A percentile compares a stretch with the other conserved stretches of the same genome.
phyloP scores from a whole-genome alignment of 2,329 filamentous ascomycete genomes.

The Fusarium compactum region DNA sequence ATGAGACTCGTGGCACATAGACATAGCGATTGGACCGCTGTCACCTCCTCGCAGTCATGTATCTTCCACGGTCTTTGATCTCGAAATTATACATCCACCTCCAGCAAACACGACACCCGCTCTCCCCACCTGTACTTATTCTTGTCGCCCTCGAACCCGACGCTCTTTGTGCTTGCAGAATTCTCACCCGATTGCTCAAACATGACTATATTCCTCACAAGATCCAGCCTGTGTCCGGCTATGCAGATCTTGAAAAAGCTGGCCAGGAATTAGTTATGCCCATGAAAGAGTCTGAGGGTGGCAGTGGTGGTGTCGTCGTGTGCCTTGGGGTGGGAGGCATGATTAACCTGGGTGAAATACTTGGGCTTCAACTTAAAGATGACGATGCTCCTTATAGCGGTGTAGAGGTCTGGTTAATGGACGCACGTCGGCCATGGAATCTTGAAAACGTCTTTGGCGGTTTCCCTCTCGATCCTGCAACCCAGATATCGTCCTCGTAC shows the following conservation, averaged over 20 bases:
- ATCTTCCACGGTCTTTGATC: constrained; percentile 90
- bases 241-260: constrained; percentile 85
- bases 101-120: constrained; percentile 85
- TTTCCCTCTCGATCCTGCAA: constrained; percentile 66
- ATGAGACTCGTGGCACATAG: constrained; percentile 42
- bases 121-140: constrained; percentile 89
- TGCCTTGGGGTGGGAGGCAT: constrained; percentile 94
- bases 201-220: constrained; percentile 98
- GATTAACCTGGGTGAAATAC: constrained; percentile 83
- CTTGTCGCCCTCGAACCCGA: constrained; percentile 95
- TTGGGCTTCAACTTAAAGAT: constrained; percentile 76
- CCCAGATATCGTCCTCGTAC: constrained; percentile 60
- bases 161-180: constrained; percentile 93
- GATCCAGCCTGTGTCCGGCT: constrained; percentile 93
- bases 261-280: constrained; percentile 83
- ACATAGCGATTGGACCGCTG: constrained; percentile 34
- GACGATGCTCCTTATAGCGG: constrained; percentile 78
- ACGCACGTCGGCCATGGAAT: constrained; percentile 94
- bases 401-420: constrained; percentile 96
- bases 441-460: constrained; percentile 92
- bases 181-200: constrained; percentile 92
- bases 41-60: constrained; percentile 70
- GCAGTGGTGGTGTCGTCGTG: constrained; percentile 87
- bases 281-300: constrained; percentile 87
- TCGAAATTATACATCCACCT: constrained; percentile 93